Evolutionary conservation across 192 early-diverging fungal genomes (phyloP).

Genomic region (Backusella parvicylindrica): DNA sequence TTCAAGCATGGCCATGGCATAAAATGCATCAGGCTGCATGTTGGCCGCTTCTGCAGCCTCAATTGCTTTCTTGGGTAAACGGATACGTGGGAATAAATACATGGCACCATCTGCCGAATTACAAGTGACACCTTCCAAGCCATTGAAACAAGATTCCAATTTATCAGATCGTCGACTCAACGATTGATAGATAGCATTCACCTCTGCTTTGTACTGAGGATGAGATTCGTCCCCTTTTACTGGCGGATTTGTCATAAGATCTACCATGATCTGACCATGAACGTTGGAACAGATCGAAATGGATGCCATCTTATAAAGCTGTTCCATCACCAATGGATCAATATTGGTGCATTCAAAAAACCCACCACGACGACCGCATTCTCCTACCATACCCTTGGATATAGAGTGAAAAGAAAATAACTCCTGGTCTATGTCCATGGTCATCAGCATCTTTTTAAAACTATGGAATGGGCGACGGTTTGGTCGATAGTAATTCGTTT

Average conservation of each 20-base stretch:
- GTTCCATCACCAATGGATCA: slow-evolving; percentile 63
- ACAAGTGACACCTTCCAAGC: slow-evolving; percentile 80
- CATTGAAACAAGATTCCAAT: slow-evolving; percentile 77
- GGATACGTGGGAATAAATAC: slow-evolving; percentile 91
- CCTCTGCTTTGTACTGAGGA: slow-evolving; percentile 65
- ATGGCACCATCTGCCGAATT: slow-evolving; percentile 90
- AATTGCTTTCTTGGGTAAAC: slow-evolving; percentile 72
- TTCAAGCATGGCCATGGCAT: slow-evolving; percentile 90
- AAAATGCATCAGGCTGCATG: slow-evolving; percentile 81
- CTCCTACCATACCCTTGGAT: slow-evolving; percentile 97
- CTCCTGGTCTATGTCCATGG: slow-evolving; percentile 59
- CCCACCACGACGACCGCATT: slow-evolving; percentile 95
- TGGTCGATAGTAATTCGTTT: slow-evolving; percentile 87
- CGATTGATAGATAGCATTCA: slow-evolving; percentile 69
- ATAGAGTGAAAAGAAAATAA: slow-evolving; percentile 94
- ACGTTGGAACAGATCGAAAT: slow-evolving; percentile 91
- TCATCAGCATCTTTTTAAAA: slow-evolving; percentile 90
- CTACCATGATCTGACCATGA: slow-evolving; percentile 89
- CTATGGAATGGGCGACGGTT: slow-evolving; percentile 83
- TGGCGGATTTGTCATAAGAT: slow-evolving; percentile 90
- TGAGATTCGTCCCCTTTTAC: slow-evolving; percentile 72
- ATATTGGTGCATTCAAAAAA: slow-evolving; percentile 93
- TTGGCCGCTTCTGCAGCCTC: slow-evolving; percentile 64
- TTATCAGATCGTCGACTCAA: slow-evolving; percentile 71
- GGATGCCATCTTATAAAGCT: slow-evolving; percentile 92